Percentiles rank a stretch among this genome's conserved stretches.
These are phyloP conservation scores for Saccharomyces hybrid DNA, from an alignment of 1,139 yeast genomes.

Conservation along the genomic window DNA sequence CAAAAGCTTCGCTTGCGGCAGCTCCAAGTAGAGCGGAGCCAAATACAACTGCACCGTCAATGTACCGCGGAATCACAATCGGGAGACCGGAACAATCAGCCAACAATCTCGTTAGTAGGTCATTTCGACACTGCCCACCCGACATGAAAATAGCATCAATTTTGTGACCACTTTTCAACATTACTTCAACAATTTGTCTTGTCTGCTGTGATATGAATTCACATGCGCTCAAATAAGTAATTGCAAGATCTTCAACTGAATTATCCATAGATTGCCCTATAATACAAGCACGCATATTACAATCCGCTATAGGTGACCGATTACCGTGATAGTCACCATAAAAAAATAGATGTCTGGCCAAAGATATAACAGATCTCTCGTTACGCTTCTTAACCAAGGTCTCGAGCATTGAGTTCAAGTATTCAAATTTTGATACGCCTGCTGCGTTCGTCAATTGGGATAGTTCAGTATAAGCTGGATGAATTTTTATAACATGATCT, in stretches of 20 bases:
- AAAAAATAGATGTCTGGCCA: constrained; percentile 80
- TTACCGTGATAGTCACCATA: constrained; percentile 97
- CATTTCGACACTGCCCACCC: constrained; percentile 96
- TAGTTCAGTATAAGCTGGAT: constrained; percentile 77
- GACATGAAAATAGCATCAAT: constrained; percentile 77
- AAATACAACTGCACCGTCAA: constrained; percentile 94
- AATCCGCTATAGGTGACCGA: constrained; percentile 93
- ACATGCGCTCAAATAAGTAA: constrained; percentile 85
- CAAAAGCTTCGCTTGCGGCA: constrained; percentile 45
- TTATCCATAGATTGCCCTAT: constrained; percentile 91
- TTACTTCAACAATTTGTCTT: constrained; percentile 82
- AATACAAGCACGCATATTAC: constrained; percentile 86
- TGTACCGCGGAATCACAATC: constrained; percentile 86
- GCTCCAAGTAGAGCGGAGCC: constrained; percentile 95
- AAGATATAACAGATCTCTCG: constrained; percentile 65
- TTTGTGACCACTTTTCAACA: constrained; percentile 72
- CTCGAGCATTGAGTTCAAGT: constrained; percentile 68
- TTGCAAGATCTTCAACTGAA: constrained; percentile 74
- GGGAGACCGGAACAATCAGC: constrained; percentile 93
- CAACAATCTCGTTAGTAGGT: constrained; percentile 75
- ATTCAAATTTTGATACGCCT: constrained; percentile 72
- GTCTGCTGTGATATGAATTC: constrained; percentile 98
- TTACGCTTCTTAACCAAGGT: constrained; percentile 48
- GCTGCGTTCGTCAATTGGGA: constrained; percentile 56
- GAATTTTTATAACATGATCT: constrained; percentile 83